phyloP scores from a whole-genome alignment of 495 filamentous ascomycete genomes.

The Tricharina praecox region DNA sequence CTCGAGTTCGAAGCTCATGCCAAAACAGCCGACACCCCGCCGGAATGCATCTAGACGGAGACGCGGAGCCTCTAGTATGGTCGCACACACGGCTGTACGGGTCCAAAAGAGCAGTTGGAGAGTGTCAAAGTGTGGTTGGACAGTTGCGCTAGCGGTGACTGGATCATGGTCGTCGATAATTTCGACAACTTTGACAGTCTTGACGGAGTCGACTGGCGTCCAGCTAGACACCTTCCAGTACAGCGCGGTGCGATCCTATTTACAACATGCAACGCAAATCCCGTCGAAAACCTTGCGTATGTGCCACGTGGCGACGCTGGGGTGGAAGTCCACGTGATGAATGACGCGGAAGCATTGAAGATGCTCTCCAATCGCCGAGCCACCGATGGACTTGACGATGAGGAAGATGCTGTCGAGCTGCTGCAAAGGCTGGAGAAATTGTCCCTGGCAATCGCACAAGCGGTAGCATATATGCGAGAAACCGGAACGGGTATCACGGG shows the following conservation, averaged over 20 bases:
- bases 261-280: conserved; percentile 7
- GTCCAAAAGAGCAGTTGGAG: background rate
- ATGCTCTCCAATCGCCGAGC: background rate
- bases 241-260: conserved; percentile 7
- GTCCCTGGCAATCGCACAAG: conserved; percentile 25
- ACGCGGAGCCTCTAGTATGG: too few relatives aligned
- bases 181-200: conserved; percentile 28
- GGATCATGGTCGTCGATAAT: conserved; percentile 28
- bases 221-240: conserved; percentile 11
- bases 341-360: background rate
- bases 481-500: conserved; percentile 9
- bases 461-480: conserved; percentile 22
- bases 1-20: too few relatives aligned
- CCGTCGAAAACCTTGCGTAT: background rate
- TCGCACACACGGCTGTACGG: too few relatives aligned
- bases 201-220: conserved; percentile 23
- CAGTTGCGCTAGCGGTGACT: conserved; percentile 10
- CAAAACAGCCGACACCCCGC: too few relatives aligned
- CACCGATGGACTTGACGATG: background rate
- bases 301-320: background rate
- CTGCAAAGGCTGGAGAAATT: conserved; percentile 20
- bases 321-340: conserved; percentile 1
- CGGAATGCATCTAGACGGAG: too few relatives aligned
- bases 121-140: conserved; percentile 6
- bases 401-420: conserved; percentile 1